These are phyloP conservation scores for Volvariella surrecta DNA, from an alignment of 1,284 basidiomycete genomes.

Conservation along the genomic window DNA sequence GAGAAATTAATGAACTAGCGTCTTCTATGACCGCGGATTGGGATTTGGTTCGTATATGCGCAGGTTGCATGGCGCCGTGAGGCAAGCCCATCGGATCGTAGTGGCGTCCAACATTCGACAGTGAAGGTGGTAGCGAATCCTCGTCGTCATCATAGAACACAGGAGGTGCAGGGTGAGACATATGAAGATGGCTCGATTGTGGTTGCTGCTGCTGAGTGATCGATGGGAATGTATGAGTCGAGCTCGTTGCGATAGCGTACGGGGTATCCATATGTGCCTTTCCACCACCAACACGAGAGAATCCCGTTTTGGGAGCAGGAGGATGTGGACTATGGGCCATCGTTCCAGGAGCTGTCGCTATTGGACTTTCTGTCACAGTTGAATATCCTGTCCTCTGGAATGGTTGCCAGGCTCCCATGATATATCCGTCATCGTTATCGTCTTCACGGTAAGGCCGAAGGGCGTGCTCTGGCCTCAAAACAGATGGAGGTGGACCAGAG, in stretches of 20 bases:
- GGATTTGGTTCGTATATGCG: constrained; percentile 68
- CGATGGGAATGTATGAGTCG: constrained; percentile 59
- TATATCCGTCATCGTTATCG: constrained; percentile 72
- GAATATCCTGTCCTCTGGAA: constrained; percentile 45
- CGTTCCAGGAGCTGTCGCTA: constrained; percentile 21
- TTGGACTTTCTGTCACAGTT: constrained; percentile 25
- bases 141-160: constrained; percentile 25
- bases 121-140: constrained; percentile 43
- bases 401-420: constrained; percentile 80
- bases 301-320: constrained; percentile 43
- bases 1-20: constrained; percentile 20
- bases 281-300: constrained; percentile 72
- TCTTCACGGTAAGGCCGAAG: constrained; percentile 71
- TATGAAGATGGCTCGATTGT: constrained; percentile 5
- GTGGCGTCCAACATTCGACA: constrained; percentile 28
- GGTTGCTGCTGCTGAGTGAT: constrained; percentile 5
- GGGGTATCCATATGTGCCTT: constrained; percentile 71
- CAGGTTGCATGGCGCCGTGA: constrained; percentile 56
- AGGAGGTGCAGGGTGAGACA: constrained; percentile 7
- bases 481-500: constrained; percentile 63
- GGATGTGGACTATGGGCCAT: constrained; percentile 12
- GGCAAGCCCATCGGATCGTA: constrained; percentile 28
- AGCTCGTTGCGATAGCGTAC: constrained; percentile 54
- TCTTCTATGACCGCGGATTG: constrained; percentile 74
- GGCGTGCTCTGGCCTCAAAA: constrained; percentile 70